Evolutionary conservation across 768 basidiomycete genomes (phyloP).

Genomic region (Suillus paluster): DNA sequence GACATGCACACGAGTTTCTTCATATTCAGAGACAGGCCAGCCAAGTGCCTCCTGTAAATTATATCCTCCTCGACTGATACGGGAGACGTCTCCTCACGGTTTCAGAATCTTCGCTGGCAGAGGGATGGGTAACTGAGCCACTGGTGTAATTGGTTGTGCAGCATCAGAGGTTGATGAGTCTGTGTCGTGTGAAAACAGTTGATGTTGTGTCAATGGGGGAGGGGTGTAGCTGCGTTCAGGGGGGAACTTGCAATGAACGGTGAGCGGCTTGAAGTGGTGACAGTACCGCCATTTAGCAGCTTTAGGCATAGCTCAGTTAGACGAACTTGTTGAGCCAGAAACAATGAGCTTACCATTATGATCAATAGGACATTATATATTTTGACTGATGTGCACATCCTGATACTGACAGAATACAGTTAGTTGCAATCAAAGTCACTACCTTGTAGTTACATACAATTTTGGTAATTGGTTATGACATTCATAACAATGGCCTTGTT

Average conservation of each 20-base stretch:
- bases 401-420: too few relatives aligned
- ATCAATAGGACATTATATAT: too few relatives aligned
- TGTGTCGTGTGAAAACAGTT: slow-evolving; percentile 2
- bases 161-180: neutral
- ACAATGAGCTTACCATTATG: too few relatives aligned
- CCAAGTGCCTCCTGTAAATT: slow-evolving; percentile 6
- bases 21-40: neutral
- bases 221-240: slow-evolving; percentile 1
- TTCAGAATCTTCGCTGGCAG: neutral
- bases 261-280: slow-evolving; percentile 11
- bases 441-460: too few relatives aligned
- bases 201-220: slow-evolving; percentile 10
- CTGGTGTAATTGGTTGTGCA: neutral
- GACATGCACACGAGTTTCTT: neutral
- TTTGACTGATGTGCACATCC: too few relatives aligned
- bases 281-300: slow-evolving; percentile 5
- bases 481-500: too few relatives aligned
- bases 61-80: neutral
- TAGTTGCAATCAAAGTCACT: too few relatives aligned
- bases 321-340: too few relatives aligned
- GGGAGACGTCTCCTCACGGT: slow-evolving; percentile 6
- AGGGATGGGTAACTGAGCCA: neutral
- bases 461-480: too few relatives aligned
- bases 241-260: slow-evolving; percentile 9
- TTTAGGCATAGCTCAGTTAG: slow-evolving; percentile 5